Evolutionary conservation across 1,284 basidiomycete genomes (phyloP).

Genomic region (Tilletia walkeri): DNA sequence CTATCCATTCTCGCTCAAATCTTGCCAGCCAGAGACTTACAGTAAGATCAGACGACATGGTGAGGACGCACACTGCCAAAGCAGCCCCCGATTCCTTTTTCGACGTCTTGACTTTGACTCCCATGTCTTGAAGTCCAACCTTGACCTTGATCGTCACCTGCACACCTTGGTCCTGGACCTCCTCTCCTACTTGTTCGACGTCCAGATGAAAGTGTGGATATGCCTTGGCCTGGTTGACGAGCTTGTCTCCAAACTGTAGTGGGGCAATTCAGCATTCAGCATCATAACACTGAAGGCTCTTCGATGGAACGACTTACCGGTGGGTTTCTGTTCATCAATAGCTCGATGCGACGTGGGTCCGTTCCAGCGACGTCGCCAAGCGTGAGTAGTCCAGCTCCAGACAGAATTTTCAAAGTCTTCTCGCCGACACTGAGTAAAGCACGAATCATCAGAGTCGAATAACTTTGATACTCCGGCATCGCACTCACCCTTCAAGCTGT

Average conservation of each 20-base stretch:
- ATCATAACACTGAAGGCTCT: neutral
- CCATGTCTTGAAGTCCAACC: neutral
- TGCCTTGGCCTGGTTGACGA: conserved; percentile 4
- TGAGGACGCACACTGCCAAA: conserved; percentile 1
- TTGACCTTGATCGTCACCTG: neutral
- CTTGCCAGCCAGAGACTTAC: neutral
- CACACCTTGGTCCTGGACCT: neutral
- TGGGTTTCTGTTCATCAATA: conserved; percentile 40
- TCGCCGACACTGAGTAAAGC: conserved; percentile 64
- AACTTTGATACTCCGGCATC: neutral
- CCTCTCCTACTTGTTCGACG: conserved; percentile 3
- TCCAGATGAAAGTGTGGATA: conserved; percentile 9
- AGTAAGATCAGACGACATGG: conserved; percentile 12
- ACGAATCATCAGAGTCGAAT: neutral
- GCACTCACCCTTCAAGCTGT: conserved; percentile 66
- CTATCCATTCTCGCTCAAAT: too few relatives aligned
- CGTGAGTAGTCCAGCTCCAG: conserved; percentile 32
- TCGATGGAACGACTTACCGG: conserved; percentile 19
- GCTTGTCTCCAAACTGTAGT: conserved; percentile 13
- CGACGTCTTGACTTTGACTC: neutral
- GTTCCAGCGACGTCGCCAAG: conserved; percentile 28
- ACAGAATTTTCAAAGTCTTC: conserved; percentile 61
- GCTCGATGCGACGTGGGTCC: conserved; percentile 33
- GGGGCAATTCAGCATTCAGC: neutral
- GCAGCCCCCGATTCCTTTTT: neutral